Evolutionary conservation across 1,284 basidiomycete species (phyloP).

Genomic region (Kwoniella shivajii): DNA sequence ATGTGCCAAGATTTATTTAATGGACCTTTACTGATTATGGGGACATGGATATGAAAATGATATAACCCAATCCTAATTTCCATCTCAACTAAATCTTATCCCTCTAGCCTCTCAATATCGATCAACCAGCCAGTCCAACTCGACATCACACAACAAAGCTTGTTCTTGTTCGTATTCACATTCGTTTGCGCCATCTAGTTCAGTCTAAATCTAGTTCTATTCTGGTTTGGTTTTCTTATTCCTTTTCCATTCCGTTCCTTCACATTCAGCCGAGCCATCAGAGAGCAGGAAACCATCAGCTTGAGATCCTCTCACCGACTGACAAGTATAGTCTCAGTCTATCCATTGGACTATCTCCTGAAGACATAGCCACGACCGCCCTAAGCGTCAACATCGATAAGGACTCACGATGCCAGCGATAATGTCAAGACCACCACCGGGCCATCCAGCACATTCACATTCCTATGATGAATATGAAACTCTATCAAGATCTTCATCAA

Average conservation of each 20-base stretch:
- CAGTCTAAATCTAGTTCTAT: background rate
- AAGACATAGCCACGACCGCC: background rate
- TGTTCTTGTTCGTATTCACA: background rate
- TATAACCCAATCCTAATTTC: background rate
- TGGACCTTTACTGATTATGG: too few relatives aligned
- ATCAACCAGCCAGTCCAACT: background rate
- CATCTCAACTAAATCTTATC: background rate
- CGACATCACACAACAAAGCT: background rate
- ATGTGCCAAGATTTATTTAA: too few relatives aligned
- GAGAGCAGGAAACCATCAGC: too few relatives aligned
- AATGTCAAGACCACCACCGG: conserved; percentile 5
- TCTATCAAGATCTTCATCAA: conserved; percentile 6
- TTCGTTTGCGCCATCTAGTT: background rate
- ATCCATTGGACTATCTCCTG: background rate
- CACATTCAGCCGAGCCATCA: background rate
- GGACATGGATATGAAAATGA: too few relatives aligned
- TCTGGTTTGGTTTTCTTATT: background rate
- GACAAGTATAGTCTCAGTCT: background rate
- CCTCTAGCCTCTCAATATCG: background rate
- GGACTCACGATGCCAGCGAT: conserved; percentile 3
- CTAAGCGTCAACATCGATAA: background rate
- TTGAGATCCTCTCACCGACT: too few relatives aligned
- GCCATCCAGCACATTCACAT: background rate
- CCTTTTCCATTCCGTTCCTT: background rate
- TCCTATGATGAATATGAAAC: conserved; percentile 10